Conservation (phyloP, 2,329 filamentous ascomycete species). For the Trichophyton benhamiae region DNA sequence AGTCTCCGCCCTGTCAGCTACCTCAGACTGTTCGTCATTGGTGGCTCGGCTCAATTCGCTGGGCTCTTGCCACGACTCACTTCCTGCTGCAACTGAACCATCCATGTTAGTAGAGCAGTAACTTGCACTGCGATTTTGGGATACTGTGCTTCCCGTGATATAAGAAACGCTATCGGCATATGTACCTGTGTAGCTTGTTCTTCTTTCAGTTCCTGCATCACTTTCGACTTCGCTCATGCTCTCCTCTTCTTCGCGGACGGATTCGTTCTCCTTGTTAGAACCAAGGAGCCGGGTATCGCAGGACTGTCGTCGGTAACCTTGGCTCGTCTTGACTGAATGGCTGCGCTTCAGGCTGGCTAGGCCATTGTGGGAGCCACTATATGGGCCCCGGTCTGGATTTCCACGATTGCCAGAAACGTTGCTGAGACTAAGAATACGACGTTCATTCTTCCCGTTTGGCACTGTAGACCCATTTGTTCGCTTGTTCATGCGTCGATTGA, state of each 20-base stretch:
- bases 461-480: conserved; percentile 29
- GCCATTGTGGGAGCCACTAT: conserved; percentile 23
- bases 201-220: conserved; percentile 38
- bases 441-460: conserved; percentile 40
- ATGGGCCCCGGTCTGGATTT: conserved; percentile 21
- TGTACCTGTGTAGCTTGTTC: conserved; percentile 32
- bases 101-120: conserved; percentile 27
- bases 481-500: conserved; percentile 42
- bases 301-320: conserved; percentile 51
- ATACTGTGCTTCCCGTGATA: conserved; percentile 29
- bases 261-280: conserved; percentile 50
- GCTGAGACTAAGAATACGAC: conserved; percentile 74
- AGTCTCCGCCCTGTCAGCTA: neutral
- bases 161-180: conserved; percentile 33
- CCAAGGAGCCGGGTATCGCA: conserved; percentile 46
- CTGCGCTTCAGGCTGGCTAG: conserved; percentile 57
- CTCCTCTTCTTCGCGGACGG: conserved; percentile 53
- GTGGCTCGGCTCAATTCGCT: conserved; percentile 7
- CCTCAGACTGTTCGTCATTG: neutral
- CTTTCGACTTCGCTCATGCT: conserved; percentile 33
- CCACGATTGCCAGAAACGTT: conserved; percentile 67
- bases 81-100: conserved; percentile 21
- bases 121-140: conserved; percentile 29
- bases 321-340: conserved; percentile 58
- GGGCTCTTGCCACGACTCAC: conserved; percentile 16